These are phyloP conservation scores for Helicocarpus griseus DNA, from an alignment of 2,329 filamentous ascomycete species.

Conservation along the genomic window DNA sequence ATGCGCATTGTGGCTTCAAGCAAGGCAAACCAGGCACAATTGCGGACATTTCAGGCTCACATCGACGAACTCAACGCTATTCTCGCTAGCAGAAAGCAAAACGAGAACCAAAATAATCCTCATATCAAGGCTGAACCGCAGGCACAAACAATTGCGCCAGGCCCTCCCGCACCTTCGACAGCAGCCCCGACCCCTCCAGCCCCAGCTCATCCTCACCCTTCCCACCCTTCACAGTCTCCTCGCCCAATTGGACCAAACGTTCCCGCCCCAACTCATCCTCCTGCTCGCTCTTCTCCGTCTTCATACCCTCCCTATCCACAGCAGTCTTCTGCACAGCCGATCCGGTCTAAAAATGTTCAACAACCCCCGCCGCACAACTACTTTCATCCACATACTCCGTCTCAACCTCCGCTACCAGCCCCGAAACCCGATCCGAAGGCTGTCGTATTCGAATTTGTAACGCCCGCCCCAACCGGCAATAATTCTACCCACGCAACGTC, in stretches of 20 bases:
- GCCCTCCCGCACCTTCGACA: background rate
- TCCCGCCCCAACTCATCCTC: conserved; percentile 5
- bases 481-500: conserved; percentile 32
- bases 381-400: conserved; percentile 23
- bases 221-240: conserved; percentile 7
- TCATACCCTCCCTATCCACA: conserved; percentile 20
- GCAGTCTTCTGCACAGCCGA: conserved; percentile 23
- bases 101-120: conserved; percentile 21
- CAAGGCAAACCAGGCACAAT: conserved; percentile 39
- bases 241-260: background rate
- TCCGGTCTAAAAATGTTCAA: conserved; percentile 28
- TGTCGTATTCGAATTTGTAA: conserved; percentile 40
- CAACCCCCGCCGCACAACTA: conserved; percentile 22
- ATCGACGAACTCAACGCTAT: conserved; percentile 44
- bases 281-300: conserved; percentile 15
- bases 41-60: conserved; percentile 41
- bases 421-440: conserved; percentile 35
- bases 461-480: conserved; percentile 29
- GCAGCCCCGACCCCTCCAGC: conserved; percentile 7
- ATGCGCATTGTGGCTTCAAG: conserved; percentile 44
- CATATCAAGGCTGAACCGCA: conserved; percentile 12
- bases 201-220: conserved; percentile 9
- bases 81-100: conserved; percentile 35
- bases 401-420: conserved; percentile 18
- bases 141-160: conserved; percentile 2